Percentiles rank a stretch among this genome's conserved stretches.
Conservation (phyloP, 75 land plant species). For the Pinus tabuliformis region DNA sequence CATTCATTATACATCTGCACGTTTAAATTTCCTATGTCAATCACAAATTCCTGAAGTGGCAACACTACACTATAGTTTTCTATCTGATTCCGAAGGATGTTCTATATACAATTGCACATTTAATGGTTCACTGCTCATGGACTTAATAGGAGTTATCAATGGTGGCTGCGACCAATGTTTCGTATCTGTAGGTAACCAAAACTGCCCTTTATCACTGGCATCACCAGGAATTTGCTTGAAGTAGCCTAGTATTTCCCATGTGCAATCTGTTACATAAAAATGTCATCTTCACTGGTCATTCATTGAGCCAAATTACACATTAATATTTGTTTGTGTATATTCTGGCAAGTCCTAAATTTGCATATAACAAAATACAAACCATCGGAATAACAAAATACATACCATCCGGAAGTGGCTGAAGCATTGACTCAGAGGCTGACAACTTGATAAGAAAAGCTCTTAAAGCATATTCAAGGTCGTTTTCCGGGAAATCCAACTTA, state of each 20-base stretch:
- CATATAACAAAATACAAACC: constrained; percentile 26
- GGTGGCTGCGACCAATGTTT: constrained; percentile 74
- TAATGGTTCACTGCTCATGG: constrained; percentile 70
- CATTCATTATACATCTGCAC: too few relatives aligned
- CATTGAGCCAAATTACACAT: background rate
- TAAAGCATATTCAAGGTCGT: constrained; percentile 58
- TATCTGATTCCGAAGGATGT: constrained; percentile 57
- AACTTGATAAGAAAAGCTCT: constrained; percentile 81
- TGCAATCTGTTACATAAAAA: constrained; percentile 40
- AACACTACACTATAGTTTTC: background rate
- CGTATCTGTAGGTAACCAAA: constrained; percentile 79
- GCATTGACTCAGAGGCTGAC: constrained; percentile 43
- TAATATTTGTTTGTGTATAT: background rate
- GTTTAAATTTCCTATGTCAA: background rate
- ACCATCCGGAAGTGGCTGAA: constrained; percentile 72
- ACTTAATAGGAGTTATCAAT: constrained; percentile 76
- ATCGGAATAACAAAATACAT: constrained; percentile 18
- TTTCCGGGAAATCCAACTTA: constrained; percentile 29
- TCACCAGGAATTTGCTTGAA: constrained; percentile 48
- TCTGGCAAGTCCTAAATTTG: background rate
- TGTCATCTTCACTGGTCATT: background rate
- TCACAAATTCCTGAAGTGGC: background rate
- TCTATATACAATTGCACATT: constrained; percentile 80
- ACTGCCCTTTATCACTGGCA: constrained; percentile 41
- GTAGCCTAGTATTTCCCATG: constrained; percentile 82